Base-by-base conservation (phyloP, 306 rosid genomes). In the Psophocarpus tetragonolobus region DNA sequence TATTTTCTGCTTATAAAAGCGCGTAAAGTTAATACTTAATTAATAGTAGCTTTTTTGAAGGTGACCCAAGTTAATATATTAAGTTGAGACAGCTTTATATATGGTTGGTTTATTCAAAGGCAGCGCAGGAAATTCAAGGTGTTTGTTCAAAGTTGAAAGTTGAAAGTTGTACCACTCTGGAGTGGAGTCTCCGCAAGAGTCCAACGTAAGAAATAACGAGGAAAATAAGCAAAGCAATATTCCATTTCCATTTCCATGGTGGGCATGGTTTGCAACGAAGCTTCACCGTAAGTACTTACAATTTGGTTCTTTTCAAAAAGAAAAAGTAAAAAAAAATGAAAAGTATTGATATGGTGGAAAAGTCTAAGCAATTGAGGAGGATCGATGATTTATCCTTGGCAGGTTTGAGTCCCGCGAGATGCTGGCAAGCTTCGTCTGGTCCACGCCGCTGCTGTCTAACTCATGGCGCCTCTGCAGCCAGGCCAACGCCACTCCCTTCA, bases 391-490 rank as follows among this genome's bases (percentile, higher is more conserved):
- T 9, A 30, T 13, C 42, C 12, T 10, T 26, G 0, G 6, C 77
- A 90, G 96, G 84, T 92, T 94, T 78, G 97, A 94, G 87, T 84
- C 84, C 29, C 85, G 95, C 71, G 97, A 92, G 90, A 83, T 83
- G 89, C 70, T 89, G 36, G 93, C 97, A 0, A 84, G 87, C 5
- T 83, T 92, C 27, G 15, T 94, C 81, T 82, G 85, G 1, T 90
- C 97, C 2, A 94, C 92, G 32, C 97, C 91, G 2, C 76, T 94
- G 84, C 80, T 94, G 53, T 12, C 69, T n/a, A 87, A 94, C 36
- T 89, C 98, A 2, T 94, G 98, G 98, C 79, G 81, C 66, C 80
- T 92, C 2, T 92, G 98, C 92, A 58, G 41, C 68, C 2, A 47
- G 35, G 91, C 90, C 61, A 90, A 84, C 92, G 27, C 87, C 66